Percentiles rank a stretch among this genome's conserved stretches.
Conservation (phyloP, 2,329 filamentous ascomycete genomes). For the Lasiodiplodia sp. region DNA sequence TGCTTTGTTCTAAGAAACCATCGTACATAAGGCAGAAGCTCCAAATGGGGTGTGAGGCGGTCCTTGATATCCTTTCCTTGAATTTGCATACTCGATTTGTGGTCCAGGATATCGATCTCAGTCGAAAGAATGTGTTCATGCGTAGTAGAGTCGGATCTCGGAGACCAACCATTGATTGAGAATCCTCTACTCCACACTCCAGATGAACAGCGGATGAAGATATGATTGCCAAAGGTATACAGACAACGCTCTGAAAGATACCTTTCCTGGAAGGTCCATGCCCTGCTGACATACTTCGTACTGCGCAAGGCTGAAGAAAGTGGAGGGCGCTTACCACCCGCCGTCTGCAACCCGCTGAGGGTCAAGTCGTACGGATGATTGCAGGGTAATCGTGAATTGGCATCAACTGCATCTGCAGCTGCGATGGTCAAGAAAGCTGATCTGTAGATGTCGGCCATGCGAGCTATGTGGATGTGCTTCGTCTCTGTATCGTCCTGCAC, state of each 20-base stretch:
- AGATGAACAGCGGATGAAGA: background rate
- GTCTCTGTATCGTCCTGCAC: background rate
- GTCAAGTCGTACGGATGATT: background rate
- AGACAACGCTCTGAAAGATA: background rate
- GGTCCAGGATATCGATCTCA: no score
- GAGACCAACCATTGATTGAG: background rate
- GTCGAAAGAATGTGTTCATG: background rate
- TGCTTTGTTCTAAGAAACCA: background rate
- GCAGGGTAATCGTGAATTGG: background rate
- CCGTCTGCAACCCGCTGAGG: rapidly evolving
- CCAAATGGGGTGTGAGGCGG: no score
- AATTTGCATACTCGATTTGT: no score
- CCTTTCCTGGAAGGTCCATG: background rate
- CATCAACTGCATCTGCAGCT: background rate
- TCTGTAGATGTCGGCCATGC: background rate
- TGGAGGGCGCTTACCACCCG: rapidly evolving
- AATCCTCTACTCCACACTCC: background rate
- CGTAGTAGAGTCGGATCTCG: background rate
- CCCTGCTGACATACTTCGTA: background rate
- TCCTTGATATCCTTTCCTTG: no score
- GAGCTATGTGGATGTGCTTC: background rate
- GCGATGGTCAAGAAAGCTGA: background rate
- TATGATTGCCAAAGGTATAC: background rate
- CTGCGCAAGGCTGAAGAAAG: background rate
- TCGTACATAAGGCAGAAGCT: no score